Evolutionary conservation across 2,329 filamentous ascomycete species (phyloP).

Genomic region (Penicillium sp.): DNA sequence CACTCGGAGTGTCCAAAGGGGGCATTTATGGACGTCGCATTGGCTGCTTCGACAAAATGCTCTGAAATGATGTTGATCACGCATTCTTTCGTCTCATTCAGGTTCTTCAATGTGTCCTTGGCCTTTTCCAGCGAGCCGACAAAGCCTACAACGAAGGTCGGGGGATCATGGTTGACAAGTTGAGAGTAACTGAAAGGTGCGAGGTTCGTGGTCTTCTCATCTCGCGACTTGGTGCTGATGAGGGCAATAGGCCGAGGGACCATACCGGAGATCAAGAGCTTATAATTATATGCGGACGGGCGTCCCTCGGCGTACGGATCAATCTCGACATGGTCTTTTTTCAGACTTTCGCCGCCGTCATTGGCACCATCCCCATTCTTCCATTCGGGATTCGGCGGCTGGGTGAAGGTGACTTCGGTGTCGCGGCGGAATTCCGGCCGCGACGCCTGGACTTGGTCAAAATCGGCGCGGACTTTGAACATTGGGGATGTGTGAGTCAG

Average conservation of each 20-base stretch:
- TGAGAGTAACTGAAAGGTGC: conserved; percentile 88
- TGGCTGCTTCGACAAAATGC: conserved; percentile 82
- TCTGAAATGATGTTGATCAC: conserved; percentile 86
- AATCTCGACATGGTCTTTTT: conserved; percentile 69
- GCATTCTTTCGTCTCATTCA: conserved; percentile 70
- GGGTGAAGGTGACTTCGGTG: conserved; percentile 36
- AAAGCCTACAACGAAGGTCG: conserved; percentile 70
- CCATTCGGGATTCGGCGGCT: conserved; percentile 44
- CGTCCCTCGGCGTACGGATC: conserved; percentile 74
- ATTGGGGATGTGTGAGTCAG: conserved; percentile 25
- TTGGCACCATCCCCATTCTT: conserved; percentile 44
- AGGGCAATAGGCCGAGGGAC: conserved; percentile 78
- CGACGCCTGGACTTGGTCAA: conserved; percentile 41
- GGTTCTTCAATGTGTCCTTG: conserved; percentile 78
- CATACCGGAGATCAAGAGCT: conserved; percentile 80
- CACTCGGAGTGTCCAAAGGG: conserved; percentile 78
- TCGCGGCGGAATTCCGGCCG: conserved; percentile 43
- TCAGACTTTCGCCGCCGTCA: conserved; percentile 47
- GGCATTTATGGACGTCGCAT: conserved; percentile 73
- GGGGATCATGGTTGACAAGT: conserved; percentile 80
- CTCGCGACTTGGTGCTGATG: conserved; percentile 56
- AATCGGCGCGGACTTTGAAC: conserved; percentile 30
- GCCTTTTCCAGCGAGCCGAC: conserved; percentile 56
- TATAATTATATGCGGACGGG: conserved; percentile 75
- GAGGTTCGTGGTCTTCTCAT: conserved; percentile 69